Percentiles rank a stretch among this genome's conserved stretches.
phyloP scores from a whole-genome alignment of 2,329 filamentous ascomycete species.

The Fusarium subglutinans region DNA sequence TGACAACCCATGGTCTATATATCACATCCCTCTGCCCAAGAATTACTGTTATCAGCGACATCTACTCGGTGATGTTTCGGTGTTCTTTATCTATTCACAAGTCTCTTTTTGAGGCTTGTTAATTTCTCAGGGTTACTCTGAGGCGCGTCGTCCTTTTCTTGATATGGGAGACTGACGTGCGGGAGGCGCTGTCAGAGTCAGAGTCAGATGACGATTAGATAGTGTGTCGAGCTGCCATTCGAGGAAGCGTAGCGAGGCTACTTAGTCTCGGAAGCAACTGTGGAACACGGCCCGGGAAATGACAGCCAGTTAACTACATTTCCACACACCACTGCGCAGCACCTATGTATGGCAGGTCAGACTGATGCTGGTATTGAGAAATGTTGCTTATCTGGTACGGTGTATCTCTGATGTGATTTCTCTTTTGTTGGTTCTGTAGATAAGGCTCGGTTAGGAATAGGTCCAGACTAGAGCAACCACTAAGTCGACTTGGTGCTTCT shows the following conservation, averaged over 20 bases:
- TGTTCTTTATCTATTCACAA: background rate
- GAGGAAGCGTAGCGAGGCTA: accelerated
- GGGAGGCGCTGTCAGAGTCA: accelerated
- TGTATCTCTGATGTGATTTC: background rate
- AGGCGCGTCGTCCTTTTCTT: background rate
- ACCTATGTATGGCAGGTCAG: background rate
- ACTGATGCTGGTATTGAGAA: background rate
- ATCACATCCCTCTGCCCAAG: background rate
- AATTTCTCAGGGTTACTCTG: accelerated
- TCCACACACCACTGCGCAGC: background rate
- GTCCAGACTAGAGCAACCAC: background rate
- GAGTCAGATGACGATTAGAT: background rate
- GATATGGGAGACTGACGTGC: background rate
- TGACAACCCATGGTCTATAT: background rate
- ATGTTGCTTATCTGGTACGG: background rate
- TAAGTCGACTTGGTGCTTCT: background rate
- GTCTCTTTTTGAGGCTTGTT: background rate
- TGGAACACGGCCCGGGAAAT: background rate
- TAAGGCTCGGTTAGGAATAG: background rate
- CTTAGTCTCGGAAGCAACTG: background rate
- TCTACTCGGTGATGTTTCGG: background rate
- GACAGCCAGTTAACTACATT: background rate
- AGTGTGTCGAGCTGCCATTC: background rate
- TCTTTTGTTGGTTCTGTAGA: background rate
- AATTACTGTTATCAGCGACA: background rate